phyloP scores from a whole-genome alignment of 179 eudicot genomes.

The Nepenthes alata region DNA sequence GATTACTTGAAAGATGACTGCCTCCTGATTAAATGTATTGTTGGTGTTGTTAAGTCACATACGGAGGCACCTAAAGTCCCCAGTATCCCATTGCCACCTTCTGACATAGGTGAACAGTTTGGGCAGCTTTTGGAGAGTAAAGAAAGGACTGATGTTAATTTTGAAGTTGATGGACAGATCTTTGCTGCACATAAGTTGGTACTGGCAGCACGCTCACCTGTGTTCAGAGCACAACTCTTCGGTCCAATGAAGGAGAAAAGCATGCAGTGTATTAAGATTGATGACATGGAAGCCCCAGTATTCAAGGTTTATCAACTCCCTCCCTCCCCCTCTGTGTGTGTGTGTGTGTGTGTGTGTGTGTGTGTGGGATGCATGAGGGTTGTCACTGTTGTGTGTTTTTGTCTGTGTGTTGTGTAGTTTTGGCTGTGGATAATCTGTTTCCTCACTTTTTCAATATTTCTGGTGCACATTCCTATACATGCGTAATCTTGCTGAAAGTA shows the following conservation, averaged over 20 bases:
- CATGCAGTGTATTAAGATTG: constrained; percentile 43
- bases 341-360: background rate
- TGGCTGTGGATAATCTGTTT: too few relatives aligned
- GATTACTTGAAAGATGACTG: constrained; percentile 64
- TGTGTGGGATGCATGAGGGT: background rate
- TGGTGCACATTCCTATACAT: too few relatives aligned
- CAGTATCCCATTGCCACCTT: constrained; percentile 39
- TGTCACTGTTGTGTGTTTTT: too few relatives aligned
- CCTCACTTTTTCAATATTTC: too few relatives aligned
- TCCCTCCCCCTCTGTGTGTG: background rate
- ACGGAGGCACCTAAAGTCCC: constrained; percentile 63
- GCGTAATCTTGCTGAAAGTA: too few relatives aligned
- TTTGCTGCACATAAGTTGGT: constrained; percentile 61
- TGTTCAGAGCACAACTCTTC: constrained; percentile 69
- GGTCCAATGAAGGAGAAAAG: constrained; percentile 76
- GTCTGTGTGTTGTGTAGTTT: too few relatives aligned
- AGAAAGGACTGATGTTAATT: constrained; percentile 44
- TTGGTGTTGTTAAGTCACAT: constrained; percentile 63
- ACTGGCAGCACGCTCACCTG: constrained; percentile 72
- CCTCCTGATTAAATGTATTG: constrained; percentile 54
- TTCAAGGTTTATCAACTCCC: constrained; percentile 41
- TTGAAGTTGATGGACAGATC: constrained; percentile 62
- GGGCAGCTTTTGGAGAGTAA: constrained; percentile 61
- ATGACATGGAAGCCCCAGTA: constrained; percentile 65
- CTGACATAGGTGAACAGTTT: constrained; percentile 63